Percentiles rank a stretch among this genome's conserved stretches.
These are phyloP conservation scores for Oxytropis ochrocephala DNA, from an alignment of 306 rosid genomes.

Conservation along the genomic window DNA sequence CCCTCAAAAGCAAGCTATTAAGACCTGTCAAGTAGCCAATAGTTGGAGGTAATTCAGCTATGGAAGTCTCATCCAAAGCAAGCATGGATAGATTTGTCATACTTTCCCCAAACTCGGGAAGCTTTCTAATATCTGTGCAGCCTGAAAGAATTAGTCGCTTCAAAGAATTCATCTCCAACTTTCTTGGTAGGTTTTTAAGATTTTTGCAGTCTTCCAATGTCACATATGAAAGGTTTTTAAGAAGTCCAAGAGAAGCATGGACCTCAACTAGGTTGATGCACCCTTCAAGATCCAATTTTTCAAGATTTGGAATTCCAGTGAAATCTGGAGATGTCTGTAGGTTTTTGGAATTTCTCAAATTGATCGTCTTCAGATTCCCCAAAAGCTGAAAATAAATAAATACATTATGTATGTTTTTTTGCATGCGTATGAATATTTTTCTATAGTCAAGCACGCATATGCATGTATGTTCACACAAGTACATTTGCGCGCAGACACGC, in stretches of 20 bases:
- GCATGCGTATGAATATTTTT: too few relatives aligned
- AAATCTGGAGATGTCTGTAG: constrained; percentile 21
- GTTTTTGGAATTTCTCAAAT: constrained; percentile 5
- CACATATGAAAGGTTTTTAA: constrained; percentile 20
- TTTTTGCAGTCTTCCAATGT: neutral
- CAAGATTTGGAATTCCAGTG: constrained; percentile 21
- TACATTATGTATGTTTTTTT: neutral
- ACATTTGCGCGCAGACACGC: neutral
- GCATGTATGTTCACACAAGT: neutral
- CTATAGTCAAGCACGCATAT: neutral
- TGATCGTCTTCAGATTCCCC: constrained; percentile 9
- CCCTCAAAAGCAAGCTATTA: neutral
- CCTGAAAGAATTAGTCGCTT: neutral
- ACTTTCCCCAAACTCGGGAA: constrained; percentile 24
- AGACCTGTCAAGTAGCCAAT: constrained; percentile 18
- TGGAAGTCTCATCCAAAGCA: neutral
- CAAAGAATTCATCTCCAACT: constrained; percentile 6
- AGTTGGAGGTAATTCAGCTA: constrained; percentile 11
- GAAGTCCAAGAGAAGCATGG: constrained; percentile 26
- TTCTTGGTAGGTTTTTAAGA: constrained; percentile 22
- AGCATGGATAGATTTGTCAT: constrained; percentile 13
- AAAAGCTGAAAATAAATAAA: constrained; percentile 5
- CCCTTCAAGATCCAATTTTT: constrained; percentile 13
- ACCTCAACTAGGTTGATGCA: constrained; percentile 31
- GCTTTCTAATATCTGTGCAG: constrained; percentile 17